These are phyloP conservation scores for Cytospora piceicola DNA, from an alignment of 2,329 filamentous ascomycete species.

Conservation along the genomic window DNA sequence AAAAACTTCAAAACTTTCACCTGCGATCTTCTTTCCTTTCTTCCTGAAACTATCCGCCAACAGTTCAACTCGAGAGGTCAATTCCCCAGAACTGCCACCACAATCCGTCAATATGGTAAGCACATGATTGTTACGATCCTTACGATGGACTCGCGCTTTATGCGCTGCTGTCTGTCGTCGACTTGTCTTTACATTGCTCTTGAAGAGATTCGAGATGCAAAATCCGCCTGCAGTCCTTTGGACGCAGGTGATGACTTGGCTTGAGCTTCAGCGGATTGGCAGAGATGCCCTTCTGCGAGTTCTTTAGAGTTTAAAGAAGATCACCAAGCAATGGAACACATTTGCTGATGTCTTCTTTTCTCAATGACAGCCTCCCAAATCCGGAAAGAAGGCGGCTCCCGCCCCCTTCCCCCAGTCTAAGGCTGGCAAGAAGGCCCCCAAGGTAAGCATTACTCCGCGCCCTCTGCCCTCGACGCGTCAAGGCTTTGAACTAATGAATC, in stretches of 20 bases:
- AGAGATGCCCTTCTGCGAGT: constrained; percentile 62
- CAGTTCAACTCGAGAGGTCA: constrained; percentile 37
- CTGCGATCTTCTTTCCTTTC: constrained; percentile 5
- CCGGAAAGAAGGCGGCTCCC: constrained; percentile 96
- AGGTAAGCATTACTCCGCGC: constrained; percentile 67
- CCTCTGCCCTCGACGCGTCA: constrained; percentile 4
- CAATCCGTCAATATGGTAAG: constrained; percentile 67
- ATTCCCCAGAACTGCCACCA: constrained; percentile 51
- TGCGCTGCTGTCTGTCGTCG: constrained; percentile 24
- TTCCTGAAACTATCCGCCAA: constrained; percentile 25
- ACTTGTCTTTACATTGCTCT: constrained; percentile 33
- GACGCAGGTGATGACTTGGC: constrained; percentile 65
- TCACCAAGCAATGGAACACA: constrained; percentile 72
- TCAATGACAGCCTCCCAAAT: constrained; percentile 99
- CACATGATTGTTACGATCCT: constrained; percentile 45
- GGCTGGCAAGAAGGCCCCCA: constrained; percentile 93
- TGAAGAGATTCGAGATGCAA: constrained; percentile 42
- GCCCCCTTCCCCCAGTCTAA: constrained; percentile 96
- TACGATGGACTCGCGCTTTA: constrained; percentile 25
- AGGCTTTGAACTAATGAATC: constrained; percentile 22
- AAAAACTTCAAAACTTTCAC: constrained; percentile 28
- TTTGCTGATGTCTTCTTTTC: constrained; percentile 98
- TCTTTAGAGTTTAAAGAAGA: constrained; percentile 96
- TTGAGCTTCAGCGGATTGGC: constrained; percentile 60
- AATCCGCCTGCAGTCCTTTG: constrained; percentile 48